Percentiles rank a stretch among this genome's conserved stretches.
These are phyloP conservation scores for Cercospora sp. DNA, from an alignment of 2,329 filamentous ascomycete species.

Conservation along the genomic window DNA sequence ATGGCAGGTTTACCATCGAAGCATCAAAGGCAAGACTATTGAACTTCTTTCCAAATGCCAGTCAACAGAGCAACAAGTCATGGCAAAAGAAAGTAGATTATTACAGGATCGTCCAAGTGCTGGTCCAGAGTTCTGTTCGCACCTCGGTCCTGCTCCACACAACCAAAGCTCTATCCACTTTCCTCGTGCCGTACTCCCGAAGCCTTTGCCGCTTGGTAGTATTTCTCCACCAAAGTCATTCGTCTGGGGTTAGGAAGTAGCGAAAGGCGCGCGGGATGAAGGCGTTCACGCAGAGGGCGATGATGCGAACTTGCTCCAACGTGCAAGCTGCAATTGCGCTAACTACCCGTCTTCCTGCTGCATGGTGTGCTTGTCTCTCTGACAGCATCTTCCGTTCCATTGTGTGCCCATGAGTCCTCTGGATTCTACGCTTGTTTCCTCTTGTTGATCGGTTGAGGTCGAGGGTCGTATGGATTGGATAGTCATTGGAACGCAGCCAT, in stretches of 20 bases:
- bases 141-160: neutral
- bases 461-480: neutral
- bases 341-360: neutral
- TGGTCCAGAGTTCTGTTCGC: neutral
- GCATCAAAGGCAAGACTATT: neutral
- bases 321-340: neutral
- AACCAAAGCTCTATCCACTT: neutral
- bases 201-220: conserved; percentile 1
- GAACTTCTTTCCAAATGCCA: neutral
- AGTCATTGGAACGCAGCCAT: neutral
- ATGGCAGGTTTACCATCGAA: neutral
- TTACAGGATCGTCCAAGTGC: neutral
- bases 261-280: neutral
- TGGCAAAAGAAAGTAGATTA: neutral
- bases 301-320: neutral
- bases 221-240: neutral
- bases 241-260: neutral
- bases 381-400: neutral
- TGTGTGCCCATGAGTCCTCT: neutral
- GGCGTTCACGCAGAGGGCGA: neutral
- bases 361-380: neutral
- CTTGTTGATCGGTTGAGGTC: neutral
- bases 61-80: neutral
- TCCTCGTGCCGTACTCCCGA: neutral
- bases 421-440: neutral